Evolutionary conservation across 352 stramenopile species (phyloP).

Genomic region (Globisporangium polare): DNA sequence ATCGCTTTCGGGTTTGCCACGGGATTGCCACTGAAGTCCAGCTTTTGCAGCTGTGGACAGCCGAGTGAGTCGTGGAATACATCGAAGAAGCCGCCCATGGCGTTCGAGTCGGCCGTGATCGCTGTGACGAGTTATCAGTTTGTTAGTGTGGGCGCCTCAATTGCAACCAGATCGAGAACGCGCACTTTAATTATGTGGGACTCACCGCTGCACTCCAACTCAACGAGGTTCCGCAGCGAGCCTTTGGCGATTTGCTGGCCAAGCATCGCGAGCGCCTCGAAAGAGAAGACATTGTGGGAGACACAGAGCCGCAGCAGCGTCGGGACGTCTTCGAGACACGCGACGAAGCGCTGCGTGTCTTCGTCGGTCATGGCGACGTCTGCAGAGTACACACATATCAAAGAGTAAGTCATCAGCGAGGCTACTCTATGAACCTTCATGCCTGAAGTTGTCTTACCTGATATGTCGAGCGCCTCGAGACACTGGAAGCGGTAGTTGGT

Average conservation of each 20-base stretch:
- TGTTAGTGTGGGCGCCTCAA: neutral
- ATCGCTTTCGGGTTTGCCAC: conserved; percentile 17
- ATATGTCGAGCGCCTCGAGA: conserved; percentile 38
- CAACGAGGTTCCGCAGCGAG: conserved; percentile 17
- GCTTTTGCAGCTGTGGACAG: conserved; percentile 17
- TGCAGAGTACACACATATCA: neutral
- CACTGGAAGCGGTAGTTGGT: conserved; percentile 32
- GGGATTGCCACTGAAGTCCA: conserved; percentile 29
- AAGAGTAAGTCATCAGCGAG: neutral
- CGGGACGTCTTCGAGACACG: conserved; percentile 29
- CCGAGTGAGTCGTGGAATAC: conserved; percentile 12
- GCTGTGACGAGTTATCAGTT: neutral
- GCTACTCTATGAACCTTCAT: too few relatives aligned
- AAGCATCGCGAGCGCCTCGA: conserved; percentile 29
- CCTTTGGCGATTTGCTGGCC: conserved; percentile 20
- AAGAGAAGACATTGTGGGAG: conserved; percentile 42
- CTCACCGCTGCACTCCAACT: conserved; percentile 39
- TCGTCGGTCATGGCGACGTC: conserved; percentile 45
- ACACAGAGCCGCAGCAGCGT: conserved; percentile 27
- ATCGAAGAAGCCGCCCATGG: conserved; percentile 20
- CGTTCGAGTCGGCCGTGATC: conserved; percentile 24
- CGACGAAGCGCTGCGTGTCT: conserved; percentile 54
- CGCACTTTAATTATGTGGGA: neutral
- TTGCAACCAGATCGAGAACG: neutral
- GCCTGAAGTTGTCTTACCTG: conserved; percentile 20